phyloP scores from a whole-genome alignment of 2,329 filamentous ascomycete genomes.

The Colletotrichum sp. region DNA sequence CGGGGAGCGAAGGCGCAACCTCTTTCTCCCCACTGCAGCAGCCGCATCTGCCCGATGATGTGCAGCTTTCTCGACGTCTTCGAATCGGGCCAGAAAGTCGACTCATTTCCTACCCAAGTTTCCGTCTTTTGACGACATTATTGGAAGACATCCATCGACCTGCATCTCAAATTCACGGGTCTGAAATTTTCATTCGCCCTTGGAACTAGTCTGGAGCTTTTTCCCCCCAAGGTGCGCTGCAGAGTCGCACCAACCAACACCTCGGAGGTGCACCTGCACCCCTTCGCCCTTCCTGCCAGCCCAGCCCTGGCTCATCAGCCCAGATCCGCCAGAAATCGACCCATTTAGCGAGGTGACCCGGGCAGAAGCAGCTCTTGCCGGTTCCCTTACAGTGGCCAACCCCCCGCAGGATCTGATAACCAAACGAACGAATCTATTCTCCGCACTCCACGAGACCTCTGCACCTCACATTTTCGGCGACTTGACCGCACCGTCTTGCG shows the following conservation, averaged over 20 bases:
- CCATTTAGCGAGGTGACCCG: conserved; percentile 21
- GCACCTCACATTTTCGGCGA: conserved; percentile 21
- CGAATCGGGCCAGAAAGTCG: background rate
- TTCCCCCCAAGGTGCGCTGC: background rate
- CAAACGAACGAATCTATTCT: conserved; percentile 22
- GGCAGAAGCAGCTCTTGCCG: conserved; percentile 12
- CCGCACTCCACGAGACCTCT: conserved; percentile 16
- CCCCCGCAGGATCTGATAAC: conserved; percentile 23
- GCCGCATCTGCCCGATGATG: conserved; percentile 16
- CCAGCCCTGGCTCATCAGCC: conserved; percentile 25
- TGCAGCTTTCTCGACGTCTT: conserved; percentile 14
- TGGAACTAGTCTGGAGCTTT: background rate
- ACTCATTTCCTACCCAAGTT: background rate
- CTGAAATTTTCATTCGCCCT: background rate
- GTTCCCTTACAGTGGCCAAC: conserved; percentile 18
- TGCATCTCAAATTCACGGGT: background rate
- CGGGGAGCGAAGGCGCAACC: background rate
- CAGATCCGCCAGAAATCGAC: conserved; percentile 28
- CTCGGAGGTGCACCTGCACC: conserved; percentile 5
- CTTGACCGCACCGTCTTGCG: conserved; percentile 3
- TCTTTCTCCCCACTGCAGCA: conserved; percentile 18
- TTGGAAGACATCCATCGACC: background rate
- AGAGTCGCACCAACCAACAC: background rate
- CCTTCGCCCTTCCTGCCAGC: conserved; percentile 3
- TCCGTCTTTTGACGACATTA: background rate